Percentiles rank a stretch among this genome's conserved stretches.
These are phyloP conservation scores for Colletotrichum costaricense DNA, from an alignment of 2,329 filamentous ascomycete genomes.

Conservation along the genomic window DNA sequence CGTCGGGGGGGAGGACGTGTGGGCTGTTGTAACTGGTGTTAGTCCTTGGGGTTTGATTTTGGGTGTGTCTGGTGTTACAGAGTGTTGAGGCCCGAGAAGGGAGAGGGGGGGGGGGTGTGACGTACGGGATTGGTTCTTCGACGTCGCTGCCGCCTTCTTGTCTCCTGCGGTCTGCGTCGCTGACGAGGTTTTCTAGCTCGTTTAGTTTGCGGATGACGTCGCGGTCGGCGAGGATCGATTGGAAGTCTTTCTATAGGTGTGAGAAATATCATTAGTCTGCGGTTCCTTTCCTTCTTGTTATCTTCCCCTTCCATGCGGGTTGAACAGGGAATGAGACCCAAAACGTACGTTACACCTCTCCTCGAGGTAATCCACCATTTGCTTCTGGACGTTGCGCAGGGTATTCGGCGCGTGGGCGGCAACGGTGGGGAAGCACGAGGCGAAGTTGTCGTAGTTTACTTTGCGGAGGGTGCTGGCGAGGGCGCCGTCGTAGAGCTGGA, in stretches of 20 bases:
- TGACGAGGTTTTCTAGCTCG: constrained; percentile 66
- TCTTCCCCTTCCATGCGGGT: background rate
- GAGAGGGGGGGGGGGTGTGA: constrained; percentile 17
- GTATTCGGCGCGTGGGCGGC: constrained; percentile 60
- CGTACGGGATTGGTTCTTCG: constrained; percentile 57
- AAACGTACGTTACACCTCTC: constrained; percentile 61
- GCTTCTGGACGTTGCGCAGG: constrained; percentile 65
- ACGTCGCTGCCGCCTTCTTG: constrained; percentile 43
- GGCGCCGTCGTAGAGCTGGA: constrained; percentile 63
- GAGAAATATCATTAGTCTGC: background rate
- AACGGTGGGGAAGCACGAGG: constrained; percentile 72
- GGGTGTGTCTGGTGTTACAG: background rate
- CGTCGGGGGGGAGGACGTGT: constrained; percentile 65
- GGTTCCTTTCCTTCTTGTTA: constrained; percentile 15
- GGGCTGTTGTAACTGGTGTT: constrained; percentile 53
- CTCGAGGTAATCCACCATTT: constrained; percentile 67
- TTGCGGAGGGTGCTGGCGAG: constrained; percentile 62
- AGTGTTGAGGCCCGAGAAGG: background rate
- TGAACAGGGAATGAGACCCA: background rate
- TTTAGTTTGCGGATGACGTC: constrained; percentile 69
- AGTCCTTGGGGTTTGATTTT: background rate
- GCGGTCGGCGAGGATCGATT: constrained; percentile 61
- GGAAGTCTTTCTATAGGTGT: constrained; percentile 63
- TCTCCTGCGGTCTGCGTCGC: constrained; percentile 57
- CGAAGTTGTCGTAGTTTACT: constrained; percentile 68